Evolutionary conservation across 805 yeast species (phyloP).

Genomic region (Kluyveromyces aestuarii): DNA sequence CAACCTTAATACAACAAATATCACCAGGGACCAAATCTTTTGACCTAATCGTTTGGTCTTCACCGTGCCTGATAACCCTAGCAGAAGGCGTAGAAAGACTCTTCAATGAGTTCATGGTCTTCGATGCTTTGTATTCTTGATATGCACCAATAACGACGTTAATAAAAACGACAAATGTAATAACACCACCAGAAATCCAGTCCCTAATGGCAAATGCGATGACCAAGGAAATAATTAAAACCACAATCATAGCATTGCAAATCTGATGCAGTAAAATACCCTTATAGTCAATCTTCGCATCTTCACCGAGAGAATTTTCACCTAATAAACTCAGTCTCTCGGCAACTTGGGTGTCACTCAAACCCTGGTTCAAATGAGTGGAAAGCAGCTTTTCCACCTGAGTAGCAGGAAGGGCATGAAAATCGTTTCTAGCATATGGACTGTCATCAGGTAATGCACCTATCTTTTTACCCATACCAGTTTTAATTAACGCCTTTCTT

Average conservation of each 20-base stretch:
- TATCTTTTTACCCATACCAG: neutral
- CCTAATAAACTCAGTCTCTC: slow-evolving; percentile 69
- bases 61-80: slow-evolving; percentile 72
- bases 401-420: slow-evolving; percentile 47
- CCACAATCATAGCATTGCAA: slow-evolving; percentile 83
- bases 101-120: slow-evolving; percentile 86
- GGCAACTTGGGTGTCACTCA: slow-evolving; percentile 55
- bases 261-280: slow-evolving; percentile 76
- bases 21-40: slow-evolving; percentile 92
- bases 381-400: slow-evolving; percentile 53
- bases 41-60: slow-evolving; percentile 67
- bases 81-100: slow-evolving; percentile 92
- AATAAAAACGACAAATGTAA: slow-evolving; percentile 79
- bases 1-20: slow-evolving; percentile 76
- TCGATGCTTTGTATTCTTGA: slow-evolving; percentile 92
- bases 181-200: slow-evolving; percentile 87
- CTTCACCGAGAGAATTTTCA: slow-evolving; percentile 70
- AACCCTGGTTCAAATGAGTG: slow-evolving; percentile 54
- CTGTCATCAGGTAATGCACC: slow-evolving; percentile 7
- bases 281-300: slow-evolving; percentile 56
- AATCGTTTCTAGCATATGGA: slow-evolving; percentile 46
- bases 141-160: slow-evolving; percentile 94
- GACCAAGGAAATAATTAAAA: slow-evolving; percentile 80
- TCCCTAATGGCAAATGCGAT: slow-evolving; percentile 86
- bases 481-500: neutral